Evolutionary conservation across 106 monocot genomes (phyloP).

Genomic region (Dioscorea dumetorum): DNA sequence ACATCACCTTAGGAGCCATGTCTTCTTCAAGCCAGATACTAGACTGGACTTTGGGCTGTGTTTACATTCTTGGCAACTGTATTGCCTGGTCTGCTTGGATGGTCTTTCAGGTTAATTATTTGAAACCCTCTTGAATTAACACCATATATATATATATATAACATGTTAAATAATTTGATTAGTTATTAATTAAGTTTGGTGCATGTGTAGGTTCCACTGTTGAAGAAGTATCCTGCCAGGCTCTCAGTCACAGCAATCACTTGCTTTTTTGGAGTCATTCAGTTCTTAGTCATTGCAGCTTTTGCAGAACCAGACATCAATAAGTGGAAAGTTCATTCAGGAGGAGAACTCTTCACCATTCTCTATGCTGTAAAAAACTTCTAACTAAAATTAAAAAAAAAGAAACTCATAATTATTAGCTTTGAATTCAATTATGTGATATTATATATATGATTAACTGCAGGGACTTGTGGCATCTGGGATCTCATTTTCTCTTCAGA

Average conservation of each 20-base stretch:
- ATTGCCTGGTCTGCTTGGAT: slow-evolving; percentile 91
- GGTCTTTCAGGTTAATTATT: slow-evolving; percentile 54
- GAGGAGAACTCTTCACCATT: slow-evolving; percentile 62
- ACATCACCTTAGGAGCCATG: slow-evolving; percentile 7
- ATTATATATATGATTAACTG: no score
- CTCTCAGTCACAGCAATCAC: slow-evolving; percentile 62
- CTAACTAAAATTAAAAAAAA: neutral
- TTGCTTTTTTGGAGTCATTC: slow-evolving; percentile 65
- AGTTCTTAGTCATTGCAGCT: slow-evolving; percentile 65
- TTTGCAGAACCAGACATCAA: slow-evolving; percentile 48
- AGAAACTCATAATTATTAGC: no score
- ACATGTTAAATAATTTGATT: neutral
- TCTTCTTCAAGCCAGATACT: slow-evolving; percentile 36
- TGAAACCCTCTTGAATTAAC: neutral
- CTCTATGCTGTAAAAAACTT: slow-evolving; percentile 68
- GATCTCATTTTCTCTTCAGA: slow-evolving; percentile 73
- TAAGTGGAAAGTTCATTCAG: slow-evolving; percentile 58
- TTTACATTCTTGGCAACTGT: slow-evolving; percentile 67
- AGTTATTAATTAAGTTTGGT: neutral
- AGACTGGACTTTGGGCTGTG: slow-evolving; percentile 83
- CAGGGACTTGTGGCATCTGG: slow-evolving; percentile 90
- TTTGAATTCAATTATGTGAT: no score
- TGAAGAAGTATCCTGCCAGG: slow-evolving; percentile 79
- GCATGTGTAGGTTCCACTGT: slow-evolving; percentile 53
- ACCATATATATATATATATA: neutral